phyloP scores from a whole-genome alignment of 2,329 filamentous ascomycete species.

The Capronia coronata region DNA sequence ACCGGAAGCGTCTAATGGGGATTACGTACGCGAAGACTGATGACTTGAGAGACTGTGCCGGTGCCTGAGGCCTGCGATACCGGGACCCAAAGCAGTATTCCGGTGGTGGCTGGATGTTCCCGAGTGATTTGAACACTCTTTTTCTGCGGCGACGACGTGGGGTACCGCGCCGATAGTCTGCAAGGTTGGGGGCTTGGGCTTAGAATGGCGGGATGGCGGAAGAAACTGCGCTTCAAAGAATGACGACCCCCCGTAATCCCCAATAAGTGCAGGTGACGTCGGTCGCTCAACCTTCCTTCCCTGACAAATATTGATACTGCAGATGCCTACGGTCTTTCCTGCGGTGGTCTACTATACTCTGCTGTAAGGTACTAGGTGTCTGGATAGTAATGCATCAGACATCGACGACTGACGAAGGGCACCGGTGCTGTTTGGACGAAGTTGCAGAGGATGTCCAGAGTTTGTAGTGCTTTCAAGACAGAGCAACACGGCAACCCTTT shows the following conservation, averaged over 20 bases:
- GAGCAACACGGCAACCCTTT: neutral
- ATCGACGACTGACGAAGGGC: neutral
- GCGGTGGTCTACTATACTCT: neutral
- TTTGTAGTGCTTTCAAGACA: neutral
- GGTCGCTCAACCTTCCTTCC: conserved; percentile 9
- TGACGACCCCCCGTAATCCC: no score
- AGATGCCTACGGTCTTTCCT: neutral
- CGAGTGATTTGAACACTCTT: no score
- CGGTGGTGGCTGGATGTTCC: no score
- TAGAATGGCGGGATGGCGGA: no score
- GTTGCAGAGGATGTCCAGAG: neutral
- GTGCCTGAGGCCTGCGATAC: neutral
- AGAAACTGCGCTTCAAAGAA: neutral
- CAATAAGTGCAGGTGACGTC: conserved; percentile 4
- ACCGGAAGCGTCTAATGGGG: conserved; percentile 8
- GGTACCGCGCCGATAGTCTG: no score
- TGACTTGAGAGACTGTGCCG: conserved; percentile 21
- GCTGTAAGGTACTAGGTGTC: no score
- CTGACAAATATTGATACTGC: neutral
- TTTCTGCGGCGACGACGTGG: no score
- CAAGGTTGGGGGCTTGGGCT: no score
- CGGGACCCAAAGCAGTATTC: neutral
- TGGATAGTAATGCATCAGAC: neutral
- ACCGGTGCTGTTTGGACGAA: neutral
- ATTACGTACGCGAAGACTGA: conserved; percentile 19